A percentile compares a stretch with the other conserved stretches of the same genome.
phyloP scores from a whole-genome alignment of 108 stramenopile genomes.

The Fistulifera solaris region DNA sequence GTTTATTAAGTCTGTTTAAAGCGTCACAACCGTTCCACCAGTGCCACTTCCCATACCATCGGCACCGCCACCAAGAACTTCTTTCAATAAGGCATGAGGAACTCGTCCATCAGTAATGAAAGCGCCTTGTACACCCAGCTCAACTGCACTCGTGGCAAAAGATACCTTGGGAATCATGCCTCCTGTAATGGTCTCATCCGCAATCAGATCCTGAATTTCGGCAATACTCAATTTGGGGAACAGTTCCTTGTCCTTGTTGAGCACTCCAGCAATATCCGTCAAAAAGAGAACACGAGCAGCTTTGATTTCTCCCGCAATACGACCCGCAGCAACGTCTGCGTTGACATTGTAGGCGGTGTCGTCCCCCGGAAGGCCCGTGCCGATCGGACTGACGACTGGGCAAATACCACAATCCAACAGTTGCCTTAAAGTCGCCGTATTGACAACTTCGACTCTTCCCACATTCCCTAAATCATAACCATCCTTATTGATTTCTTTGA shows the following conservation, averaged over 20 bases:
- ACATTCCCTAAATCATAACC: constrained; percentile 81
- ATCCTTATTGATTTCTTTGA: constrained; percentile 51
- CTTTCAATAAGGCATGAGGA: constrained; percentile 76
- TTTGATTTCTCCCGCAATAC: constrained; percentile 84
- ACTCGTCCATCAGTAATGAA: constrained; percentile 87
- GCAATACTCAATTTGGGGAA: constrained; percentile 49
- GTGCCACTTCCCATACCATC: constrained; percentile 29
- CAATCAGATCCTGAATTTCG: constrained; percentile 71
- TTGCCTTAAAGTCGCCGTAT: constrained; percentile 59
- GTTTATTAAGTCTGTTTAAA: too few species aligned
- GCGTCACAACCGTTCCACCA: constrained; percentile 44
- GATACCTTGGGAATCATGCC: constrained; percentile 87
- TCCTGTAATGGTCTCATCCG: constrained; percentile 89
- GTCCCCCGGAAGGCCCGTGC: constrained; percentile 69
- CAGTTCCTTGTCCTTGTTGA: constrained; percentile 86
- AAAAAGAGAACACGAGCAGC: constrained; percentile 87
- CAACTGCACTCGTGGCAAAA: constrained; percentile 75
- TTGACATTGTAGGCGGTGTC: constrained; percentile 90
- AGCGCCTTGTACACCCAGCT: constrained; percentile 69
- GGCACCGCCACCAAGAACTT: constrained; percentile 54
- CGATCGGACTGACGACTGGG: constrained; percentile 94
- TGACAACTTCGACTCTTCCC: constrained; percentile 82
- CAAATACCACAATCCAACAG: constrained; percentile 74
- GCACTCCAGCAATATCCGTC: constrained; percentile 94
- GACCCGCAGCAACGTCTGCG: constrained; percentile 95